Conservation (phyloP, 2,329 filamentous ascomycete genomes). For the Volutella citrinella region DNA sequence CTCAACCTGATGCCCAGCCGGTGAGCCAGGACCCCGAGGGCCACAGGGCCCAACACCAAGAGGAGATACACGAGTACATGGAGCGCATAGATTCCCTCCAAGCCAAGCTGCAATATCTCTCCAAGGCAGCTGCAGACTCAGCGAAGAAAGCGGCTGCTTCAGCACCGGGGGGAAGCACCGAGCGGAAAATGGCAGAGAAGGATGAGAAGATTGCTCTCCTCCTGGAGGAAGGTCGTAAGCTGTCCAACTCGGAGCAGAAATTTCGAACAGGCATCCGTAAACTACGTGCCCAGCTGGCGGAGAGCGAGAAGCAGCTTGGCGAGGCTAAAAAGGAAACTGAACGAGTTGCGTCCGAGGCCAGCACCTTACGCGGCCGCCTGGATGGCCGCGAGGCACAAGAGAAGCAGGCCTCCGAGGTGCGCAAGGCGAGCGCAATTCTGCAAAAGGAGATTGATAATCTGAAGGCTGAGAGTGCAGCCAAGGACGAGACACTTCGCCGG, state of each 20-base stretch:
- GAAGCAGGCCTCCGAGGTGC: slow-evolving; percentile 48
- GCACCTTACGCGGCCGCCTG: slow-evolving; percentile 44
- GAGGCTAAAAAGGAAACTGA: slow-evolving; percentile 60
- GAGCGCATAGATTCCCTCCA: slow-evolving; percentile 92
- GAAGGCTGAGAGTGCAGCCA: slow-evolving; percentile 53
- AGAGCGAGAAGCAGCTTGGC: slow-evolving; percentile 62
- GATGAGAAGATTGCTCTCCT: slow-evolving; percentile 86
- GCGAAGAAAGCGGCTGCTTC: slow-evolving; percentile 67
- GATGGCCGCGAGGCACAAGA: slow-evolving; percentile 51
- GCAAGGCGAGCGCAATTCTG: slow-evolving; percentile 52
- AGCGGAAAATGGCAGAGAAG: slow-evolving; percentile 82
- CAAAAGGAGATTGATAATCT: slow-evolving; percentile 35
- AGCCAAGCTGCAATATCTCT: slow-evolving; percentile 84
- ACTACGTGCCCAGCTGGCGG: slow-evolving; percentile 62
- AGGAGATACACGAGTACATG: slow-evolving; percentile 78
- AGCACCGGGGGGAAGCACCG: slow-evolving; percentile 61
- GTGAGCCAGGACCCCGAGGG: slow-evolving; percentile 21
- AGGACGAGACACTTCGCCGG: slow-evolving; percentile 63
- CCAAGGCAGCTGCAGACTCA: slow-evolving; percentile 72
- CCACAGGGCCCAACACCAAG: slow-evolving; percentile 53
- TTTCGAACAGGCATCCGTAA: slow-evolving; percentile 82
- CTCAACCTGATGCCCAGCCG: slow-evolving; percentile 1
- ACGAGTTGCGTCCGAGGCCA: slow-evolving; percentile 51
- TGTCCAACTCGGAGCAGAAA: slow-evolving; percentile 83
- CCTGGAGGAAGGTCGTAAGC: slow-evolving; percentile 87